Percentiles rank a stretch among this genome's conserved stretches.
Conservation (phyloP, 352 stramenopile genomes). For the Phytophthora lateralis region DNA sequence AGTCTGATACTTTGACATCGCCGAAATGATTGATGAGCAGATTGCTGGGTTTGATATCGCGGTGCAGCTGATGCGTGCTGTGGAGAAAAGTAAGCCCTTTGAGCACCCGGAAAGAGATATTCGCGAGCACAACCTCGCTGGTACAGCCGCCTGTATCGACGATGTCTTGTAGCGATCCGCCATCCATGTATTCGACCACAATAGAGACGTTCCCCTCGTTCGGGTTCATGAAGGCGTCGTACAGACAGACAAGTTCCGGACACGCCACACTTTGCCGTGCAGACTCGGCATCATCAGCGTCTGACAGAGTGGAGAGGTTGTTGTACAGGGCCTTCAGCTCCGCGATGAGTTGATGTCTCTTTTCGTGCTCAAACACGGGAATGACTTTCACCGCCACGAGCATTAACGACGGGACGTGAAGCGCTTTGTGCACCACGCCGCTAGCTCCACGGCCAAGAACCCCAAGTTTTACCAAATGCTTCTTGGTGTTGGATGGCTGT, state of each 20-base stretch:
- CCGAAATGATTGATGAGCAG: constrained; percentile 93
- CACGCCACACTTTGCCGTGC: constrained; percentile 57
- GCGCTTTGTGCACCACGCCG: constrained; percentile 88
- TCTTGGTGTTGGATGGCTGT: constrained; percentile 69
- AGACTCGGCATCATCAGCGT: constrained; percentile 41
- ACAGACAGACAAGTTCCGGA: constrained; percentile 90
- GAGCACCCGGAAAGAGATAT: constrained; percentile 89
- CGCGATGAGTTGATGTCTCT: constrained; percentile 86
- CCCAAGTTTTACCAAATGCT: constrained; percentile 83
- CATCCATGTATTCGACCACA: constrained; percentile 97
- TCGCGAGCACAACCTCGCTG: constrained; percentile 87
- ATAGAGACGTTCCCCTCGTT: constrained; percentile 92
- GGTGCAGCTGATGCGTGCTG: constrained; percentile 89
- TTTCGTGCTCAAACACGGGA: constrained; percentile 89
- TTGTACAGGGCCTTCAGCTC: constrained; percentile 89
- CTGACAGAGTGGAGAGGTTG: constrained; percentile 78
- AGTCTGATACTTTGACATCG: constrained; percentile 91
- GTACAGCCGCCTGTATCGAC: constrained; percentile 89
- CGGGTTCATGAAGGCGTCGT: constrained; percentile 94
- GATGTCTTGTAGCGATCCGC: constrained; percentile 93
- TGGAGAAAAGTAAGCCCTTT: constrained; percentile 92
- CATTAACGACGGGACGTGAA: constrained; percentile 89
- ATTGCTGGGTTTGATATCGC: constrained; percentile 95
- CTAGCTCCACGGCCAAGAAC: constrained; percentile 85
- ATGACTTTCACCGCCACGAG: constrained; percentile 93